These are phyloP conservation scores for Sporisorium scitamineum DNA, from an alignment of 1,284 basidiomycete genomes.

Conservation along the genomic window DNA sequence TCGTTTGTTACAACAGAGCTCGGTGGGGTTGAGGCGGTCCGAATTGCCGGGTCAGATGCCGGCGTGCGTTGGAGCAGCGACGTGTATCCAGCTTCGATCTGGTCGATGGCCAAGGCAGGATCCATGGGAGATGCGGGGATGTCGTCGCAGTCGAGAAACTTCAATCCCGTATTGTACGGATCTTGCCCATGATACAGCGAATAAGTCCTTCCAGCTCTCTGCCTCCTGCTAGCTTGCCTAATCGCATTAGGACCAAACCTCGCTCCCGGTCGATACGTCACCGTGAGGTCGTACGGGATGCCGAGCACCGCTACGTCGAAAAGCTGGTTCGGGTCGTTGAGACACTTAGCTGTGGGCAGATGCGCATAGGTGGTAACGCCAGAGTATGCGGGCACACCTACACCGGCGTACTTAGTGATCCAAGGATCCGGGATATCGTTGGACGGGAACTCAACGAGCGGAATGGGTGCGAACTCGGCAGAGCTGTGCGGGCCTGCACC, in stretches of 20 bases:
- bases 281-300: constrained; percentile 51
- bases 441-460: constrained; percentile 41
- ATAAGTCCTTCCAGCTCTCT: constrained; percentile 38
- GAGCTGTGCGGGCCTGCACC: constrained; percentile 41
- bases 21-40: background rate
- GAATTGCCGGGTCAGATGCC: constrained; percentile 21
- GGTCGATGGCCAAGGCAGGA: constrained; percentile 46
- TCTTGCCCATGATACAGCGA: constrained; percentile 45
- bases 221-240: constrained; percentile 42
- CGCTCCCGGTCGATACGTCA: constrained; percentile 53
- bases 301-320: constrained; percentile 57
- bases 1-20: constrained; percentile 16
- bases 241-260: constrained; percentile 54
- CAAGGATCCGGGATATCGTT: constrained; percentile 47
- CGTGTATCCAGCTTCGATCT: constrained; percentile 52
- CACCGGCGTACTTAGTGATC: constrained; percentile 45
- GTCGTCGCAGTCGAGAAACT: constrained; percentile 56
- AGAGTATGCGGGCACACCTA: constrained; percentile 31
- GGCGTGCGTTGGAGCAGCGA: constrained; percentile 30
- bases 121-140: constrained; percentile 50
- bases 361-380: constrained; percentile 56
- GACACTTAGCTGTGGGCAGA: constrained; percentile 38
- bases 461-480: constrained; percentile 34
- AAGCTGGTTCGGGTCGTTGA: constrained; percentile 26
- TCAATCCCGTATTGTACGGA: constrained; percentile 43